Evolutionary conservation across 2,329 filamentous ascomycete genomes (phyloP).

Genomic region (Cryphonectria nitschkei): DNA sequence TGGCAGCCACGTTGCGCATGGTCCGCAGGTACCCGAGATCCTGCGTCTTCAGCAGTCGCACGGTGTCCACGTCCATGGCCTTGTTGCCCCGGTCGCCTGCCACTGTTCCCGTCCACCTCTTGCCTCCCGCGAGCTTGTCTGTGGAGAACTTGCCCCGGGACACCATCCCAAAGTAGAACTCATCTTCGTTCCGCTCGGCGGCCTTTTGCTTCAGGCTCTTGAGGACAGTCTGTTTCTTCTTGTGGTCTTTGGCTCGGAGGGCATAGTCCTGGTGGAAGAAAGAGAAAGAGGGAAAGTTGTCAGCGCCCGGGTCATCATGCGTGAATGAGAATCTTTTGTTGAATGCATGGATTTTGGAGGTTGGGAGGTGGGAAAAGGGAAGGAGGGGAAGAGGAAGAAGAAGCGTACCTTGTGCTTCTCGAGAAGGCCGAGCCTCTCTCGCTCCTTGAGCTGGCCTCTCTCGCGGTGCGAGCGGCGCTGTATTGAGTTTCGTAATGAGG

Average conservation of each 20-base stretch:
- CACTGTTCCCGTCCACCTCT: conserved; percentile 58
- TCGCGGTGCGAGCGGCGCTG: conserved; percentile 87
- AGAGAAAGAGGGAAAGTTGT: not conserved
- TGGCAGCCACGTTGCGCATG: conserved; percentile 61
- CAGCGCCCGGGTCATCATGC: not conserved
- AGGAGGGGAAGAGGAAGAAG: not conserved
- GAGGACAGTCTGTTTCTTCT: conserved; percentile 65
- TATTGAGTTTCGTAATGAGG: conserved; percentile 66
- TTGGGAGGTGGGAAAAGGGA: not conserved
- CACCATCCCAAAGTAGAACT: conserved; percentile 74
- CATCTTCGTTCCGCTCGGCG: conserved; percentile 70
- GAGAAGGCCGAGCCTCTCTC: conserved; percentile 84
- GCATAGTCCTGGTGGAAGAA: conserved; percentile 58
- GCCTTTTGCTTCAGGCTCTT: conserved; percentile 64
- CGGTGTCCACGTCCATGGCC: conserved; percentile 58
- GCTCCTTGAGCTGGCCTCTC: conserved; percentile 83
- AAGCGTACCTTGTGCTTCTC: conserved; percentile 85
- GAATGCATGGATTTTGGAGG: not conserved
- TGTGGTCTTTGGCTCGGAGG: conserved; percentile 67
- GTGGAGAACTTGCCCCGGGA: conserved; percentile 61
- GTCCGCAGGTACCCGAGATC: conserved; percentile 68
- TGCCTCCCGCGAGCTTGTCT: conserved; percentile 49
- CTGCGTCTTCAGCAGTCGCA: conserved; percentile 70
- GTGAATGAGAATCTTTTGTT: too few species aligned
- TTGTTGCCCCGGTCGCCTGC: conserved; percentile 62